Evolutionary conservation across 371 early-diverging fungal genomes (phyloP).

Genomic region (Apophysomyces elegans): DNA sequence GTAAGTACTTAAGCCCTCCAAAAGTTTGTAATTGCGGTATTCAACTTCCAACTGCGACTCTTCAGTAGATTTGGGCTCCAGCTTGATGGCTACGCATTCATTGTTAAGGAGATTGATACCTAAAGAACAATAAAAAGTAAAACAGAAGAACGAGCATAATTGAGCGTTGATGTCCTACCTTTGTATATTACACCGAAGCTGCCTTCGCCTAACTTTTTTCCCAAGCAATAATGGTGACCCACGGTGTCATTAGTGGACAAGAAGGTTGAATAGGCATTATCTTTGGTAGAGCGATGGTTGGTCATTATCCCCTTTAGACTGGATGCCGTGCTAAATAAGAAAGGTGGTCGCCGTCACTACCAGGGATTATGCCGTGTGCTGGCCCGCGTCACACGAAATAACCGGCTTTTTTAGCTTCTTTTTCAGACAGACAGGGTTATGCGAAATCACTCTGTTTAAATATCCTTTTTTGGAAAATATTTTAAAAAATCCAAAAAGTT

Average conservation of each 20-base stretch:
- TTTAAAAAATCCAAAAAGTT: no score
- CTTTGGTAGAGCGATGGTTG: no score
- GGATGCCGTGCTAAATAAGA: no score
- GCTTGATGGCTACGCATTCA: slow-evolving; percentile 80
- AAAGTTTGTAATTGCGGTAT: slow-evolving; percentile 76
- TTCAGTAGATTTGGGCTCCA: slow-evolving; percentile 79
- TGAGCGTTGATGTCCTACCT: slow-evolving; percentile 61
- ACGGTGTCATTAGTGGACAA: slow-evolving; percentile 65
- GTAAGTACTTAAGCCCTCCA: slow-evolving; percentile 63
- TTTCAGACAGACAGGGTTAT: no score
- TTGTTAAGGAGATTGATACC: slow-evolving; percentile 64
- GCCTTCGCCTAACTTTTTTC: slow-evolving; percentile 96
- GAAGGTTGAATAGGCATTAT: no score
- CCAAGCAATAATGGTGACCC: slow-evolving; percentile 94
- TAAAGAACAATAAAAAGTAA: neutral
- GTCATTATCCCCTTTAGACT: no score
- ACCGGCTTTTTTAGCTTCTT: no score
- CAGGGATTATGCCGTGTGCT: no score
- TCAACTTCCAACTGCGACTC: slow-evolving; percentile 87
- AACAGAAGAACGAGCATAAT: neutral
- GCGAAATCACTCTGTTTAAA: no score
- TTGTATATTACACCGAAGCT: slow-evolving; percentile 97
- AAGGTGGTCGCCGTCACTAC: no score
- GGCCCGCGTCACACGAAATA: no score
- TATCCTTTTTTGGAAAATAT: no score